Evolutionary conservation across 768 basidiomycete genomes (phyloP).

Genomic region (Suillus cothurnatus): DNA sequence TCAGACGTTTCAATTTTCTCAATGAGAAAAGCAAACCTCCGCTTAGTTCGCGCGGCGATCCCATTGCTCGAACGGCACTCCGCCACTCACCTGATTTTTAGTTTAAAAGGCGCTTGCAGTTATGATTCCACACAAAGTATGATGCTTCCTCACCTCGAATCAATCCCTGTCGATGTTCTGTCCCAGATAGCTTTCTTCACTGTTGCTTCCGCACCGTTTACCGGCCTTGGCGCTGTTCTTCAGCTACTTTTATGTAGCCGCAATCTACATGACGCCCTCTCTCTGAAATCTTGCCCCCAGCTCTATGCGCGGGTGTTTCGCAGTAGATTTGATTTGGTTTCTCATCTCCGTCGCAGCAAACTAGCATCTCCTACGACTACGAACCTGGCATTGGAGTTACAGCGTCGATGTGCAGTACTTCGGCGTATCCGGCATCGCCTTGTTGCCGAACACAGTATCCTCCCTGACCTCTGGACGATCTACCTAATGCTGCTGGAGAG

Average conservation of each 20-base stretch:
- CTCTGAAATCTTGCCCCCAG: slow-evolving; percentile 46
- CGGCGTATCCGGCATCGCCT: slow-evolving; percentile 43
- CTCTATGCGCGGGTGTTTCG: slow-evolving; percentile 60
- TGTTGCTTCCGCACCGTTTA: slow-evolving; percentile 39
- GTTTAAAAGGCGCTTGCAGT: slow-evolving; percentile 28
- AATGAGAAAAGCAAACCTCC: slow-evolving; percentile 37
- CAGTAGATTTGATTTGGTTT: slow-evolving; percentile 46
- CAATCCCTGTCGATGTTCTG: slow-evolving; percentile 57
- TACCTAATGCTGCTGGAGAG: slow-evolving; percentile 66
- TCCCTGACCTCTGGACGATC: slow-evolving; percentile 56
- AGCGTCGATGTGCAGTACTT: slow-evolving; percentile 48
- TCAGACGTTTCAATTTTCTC: slow-evolving; percentile 38
- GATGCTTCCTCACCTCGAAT: slow-evolving; percentile 51
- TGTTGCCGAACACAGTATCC: slow-evolving; percentile 31
- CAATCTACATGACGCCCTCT: slow-evolving; percentile 45
- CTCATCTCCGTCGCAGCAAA: slow-evolving; percentile 23
- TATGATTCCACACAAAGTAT: slow-evolving; percentile 20
- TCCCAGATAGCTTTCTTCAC: slow-evolving; percentile 54
- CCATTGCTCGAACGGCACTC: slow-evolving; percentile 37
- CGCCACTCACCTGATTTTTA: slow-evolving; percentile 21
- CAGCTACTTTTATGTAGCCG: slow-evolving; percentile 49
- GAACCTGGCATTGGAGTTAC: slow-evolving; percentile 50
- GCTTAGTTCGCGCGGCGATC: slow-evolving; percentile 36
- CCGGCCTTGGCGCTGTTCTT: slow-evolving; percentile 44
- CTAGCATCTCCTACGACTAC: slow-evolving; percentile 40